These are phyloP conservation scores for Cardamine occulta DNA, from an alignment of 345 rosid genomes.

Conservation along the genomic window DNA sequence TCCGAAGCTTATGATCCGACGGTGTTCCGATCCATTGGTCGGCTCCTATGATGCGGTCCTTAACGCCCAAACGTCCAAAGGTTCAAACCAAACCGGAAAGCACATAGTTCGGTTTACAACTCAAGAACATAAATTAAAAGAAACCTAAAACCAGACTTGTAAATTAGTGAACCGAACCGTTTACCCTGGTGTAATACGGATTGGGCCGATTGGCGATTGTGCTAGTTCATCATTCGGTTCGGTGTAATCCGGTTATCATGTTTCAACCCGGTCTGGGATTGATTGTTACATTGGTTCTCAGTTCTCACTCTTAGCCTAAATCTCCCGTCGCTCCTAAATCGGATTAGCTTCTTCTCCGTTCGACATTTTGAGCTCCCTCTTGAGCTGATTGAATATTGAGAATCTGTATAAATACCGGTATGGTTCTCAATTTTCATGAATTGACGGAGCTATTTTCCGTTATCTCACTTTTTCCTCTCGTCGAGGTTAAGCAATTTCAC, in stretches of 20 bases:
- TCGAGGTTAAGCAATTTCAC: not conserved
- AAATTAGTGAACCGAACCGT: not conserved
- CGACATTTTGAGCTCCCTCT: too few species aligned
- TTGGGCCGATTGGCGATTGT: too few species aligned
- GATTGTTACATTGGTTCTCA: too few species aligned
- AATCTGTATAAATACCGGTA: not conserved
- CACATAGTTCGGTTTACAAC: not conserved
- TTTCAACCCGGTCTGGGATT: too few species aligned
- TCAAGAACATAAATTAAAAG: too few species aligned
- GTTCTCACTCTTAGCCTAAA: too few species aligned
- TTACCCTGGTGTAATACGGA: not conserved
- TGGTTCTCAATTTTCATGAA: not conserved
- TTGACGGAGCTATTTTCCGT: not conserved
- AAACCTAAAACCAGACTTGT: too few species aligned
- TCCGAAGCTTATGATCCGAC: not conserved
- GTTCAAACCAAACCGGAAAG: slow-evolving; percentile 5
- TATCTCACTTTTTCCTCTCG: not conserved
- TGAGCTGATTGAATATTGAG: not conserved
- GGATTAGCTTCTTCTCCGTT: too few species aligned
- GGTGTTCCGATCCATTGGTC: not conserved
- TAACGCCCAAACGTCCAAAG: too few species aligned
- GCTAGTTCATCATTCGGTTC: too few species aligned
- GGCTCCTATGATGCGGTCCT: not conserved
- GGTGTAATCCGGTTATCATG: too few species aligned
- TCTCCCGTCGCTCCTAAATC: too few species aligned